Evolutionary conservation across 805 yeast species (phyloP).

Genomic region (Saccharomyces kudriavzevii): DNA sequence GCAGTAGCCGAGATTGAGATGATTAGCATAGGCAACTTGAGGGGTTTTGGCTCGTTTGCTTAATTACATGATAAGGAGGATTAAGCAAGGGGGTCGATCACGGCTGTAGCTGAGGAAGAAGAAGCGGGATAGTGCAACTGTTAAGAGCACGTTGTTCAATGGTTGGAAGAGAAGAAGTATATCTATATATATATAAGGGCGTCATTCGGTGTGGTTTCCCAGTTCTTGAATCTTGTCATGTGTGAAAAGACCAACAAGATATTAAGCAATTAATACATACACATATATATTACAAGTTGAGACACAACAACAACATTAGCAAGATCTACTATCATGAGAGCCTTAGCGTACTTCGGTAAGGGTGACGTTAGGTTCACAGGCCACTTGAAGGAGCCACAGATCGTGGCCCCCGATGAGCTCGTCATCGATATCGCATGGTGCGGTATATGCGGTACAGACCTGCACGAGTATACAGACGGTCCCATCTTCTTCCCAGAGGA

Average conservation of each 20-base stretch:
- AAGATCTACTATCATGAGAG: constrained; percentile 35
- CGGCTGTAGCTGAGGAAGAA: not conserved
- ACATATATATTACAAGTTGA: too few relatives aligned
- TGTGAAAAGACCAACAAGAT: not conserved
- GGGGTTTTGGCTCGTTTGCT: not conserved
- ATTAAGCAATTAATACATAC: not conserved
- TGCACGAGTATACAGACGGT: constrained; percentile 49
- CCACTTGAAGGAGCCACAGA: constrained; percentile 30
- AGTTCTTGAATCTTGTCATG: not conserved
- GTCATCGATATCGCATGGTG: constrained; percentile 42
- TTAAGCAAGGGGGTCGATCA: not conserved
- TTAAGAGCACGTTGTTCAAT: not conserved
- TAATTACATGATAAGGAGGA: not conserved
- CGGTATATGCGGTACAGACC: constrained; percentile 59
- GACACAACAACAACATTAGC: not conserved
- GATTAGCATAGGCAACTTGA: not conserved
- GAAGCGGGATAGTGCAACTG: not conserved
- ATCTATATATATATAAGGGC: not conserved
- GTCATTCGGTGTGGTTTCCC: not conserved
- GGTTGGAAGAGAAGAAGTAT: too few relatives aligned
- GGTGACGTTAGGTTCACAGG: constrained; percentile 37
- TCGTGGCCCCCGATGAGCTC: constrained; percentile 34
- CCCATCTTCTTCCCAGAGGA: constrained; percentile 48
- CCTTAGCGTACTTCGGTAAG: constrained; percentile 41
- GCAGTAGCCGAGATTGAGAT: not conserved